phyloP scores from a whole-genome alignment of 2,329 filamentous ascomycete genomes.

The Apiospora sp. region DNA sequence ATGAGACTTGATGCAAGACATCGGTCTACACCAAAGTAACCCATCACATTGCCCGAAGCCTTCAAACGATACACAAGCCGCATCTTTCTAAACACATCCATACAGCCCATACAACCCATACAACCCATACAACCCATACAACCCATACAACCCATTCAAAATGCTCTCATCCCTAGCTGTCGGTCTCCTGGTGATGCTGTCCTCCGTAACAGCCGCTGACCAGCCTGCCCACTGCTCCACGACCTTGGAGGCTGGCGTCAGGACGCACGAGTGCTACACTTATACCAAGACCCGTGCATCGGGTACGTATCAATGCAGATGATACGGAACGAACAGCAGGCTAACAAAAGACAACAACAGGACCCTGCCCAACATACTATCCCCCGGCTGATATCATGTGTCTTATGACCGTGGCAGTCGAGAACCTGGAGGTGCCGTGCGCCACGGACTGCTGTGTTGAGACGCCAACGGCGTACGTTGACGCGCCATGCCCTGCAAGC shows the following conservation, averaged over 20 bases:
- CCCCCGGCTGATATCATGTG: slow-evolving; percentile 37
- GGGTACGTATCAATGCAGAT: background rate
- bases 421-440: slow-evolving; percentile 47
- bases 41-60: background rate
- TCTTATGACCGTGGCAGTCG: slow-evolving; percentile 42
- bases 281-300: slow-evolving; percentile 15
- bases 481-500: slow-evolving; percentile 37
- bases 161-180: background rate
- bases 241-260: background rate
- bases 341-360: slow-evolving; percentile 28
- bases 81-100: background rate
- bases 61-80: background rate
- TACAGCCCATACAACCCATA: background rate
- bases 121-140: background rate
- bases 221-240: slow-evolving; percentile 14
- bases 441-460: slow-evolving; percentile 47
- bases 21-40: background rate
- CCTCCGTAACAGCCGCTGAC: background rate
- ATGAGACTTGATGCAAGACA: background rate
- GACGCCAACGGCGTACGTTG: slow-evolving; percentile 41
- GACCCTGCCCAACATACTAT: slow-evolving; percentile 36
- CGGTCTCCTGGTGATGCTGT: background rate
- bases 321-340: background rate
- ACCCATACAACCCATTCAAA: background rate
- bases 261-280: slow-evolving; percentile 11